Conservation (phyloP, 2,329 filamentous ascomycete genomes). For the Stachybotrys echinatus region DNA sequence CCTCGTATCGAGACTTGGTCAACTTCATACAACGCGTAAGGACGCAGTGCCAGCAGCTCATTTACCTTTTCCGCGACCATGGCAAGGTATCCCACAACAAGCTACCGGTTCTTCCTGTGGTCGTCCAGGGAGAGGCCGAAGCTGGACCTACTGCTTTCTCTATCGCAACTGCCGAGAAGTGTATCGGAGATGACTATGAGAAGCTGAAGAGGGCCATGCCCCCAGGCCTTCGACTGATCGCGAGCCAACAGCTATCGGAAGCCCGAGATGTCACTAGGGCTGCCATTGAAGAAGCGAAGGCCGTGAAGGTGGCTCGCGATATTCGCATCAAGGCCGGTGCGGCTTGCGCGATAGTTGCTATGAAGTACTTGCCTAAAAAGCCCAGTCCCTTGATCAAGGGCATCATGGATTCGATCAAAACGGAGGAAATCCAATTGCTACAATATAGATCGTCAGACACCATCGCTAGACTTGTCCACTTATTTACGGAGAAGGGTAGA, state of each 20-base stretch:
- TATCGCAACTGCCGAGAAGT: constrained; percentile 79
- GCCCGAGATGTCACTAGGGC: constrained; percentile 64
- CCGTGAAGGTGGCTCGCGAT: constrained; percentile 76
- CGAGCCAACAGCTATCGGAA: constrained; percentile 72
- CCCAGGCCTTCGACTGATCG: constrained; percentile 80
- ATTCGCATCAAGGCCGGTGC: constrained; percentile 81
- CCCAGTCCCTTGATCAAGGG: constrained; percentile 89
- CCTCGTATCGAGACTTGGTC: constrained; percentile 83
- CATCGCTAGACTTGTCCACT: constrained; percentile 77
- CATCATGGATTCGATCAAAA: constrained; percentile 97
- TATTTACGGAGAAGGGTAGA: constrained; percentile 76
- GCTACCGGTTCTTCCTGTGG: constrained; percentile 76
- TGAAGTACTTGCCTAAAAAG: constrained; percentile 86
- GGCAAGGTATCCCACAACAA: constrained; percentile 72
- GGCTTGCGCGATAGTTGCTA: constrained; percentile 82
- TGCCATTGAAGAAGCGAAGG: constrained; percentile 74
- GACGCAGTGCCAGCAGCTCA: constrained; percentile 83
- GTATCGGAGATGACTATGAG: constrained; percentile 80
- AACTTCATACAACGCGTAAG: constrained; percentile 85
- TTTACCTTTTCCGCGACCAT: constrained; percentile 88
- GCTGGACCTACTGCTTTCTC: constrained; percentile 93
- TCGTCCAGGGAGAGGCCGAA: constrained; percentile 89
- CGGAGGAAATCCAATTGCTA: constrained; percentile 83
- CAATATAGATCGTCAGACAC: constrained; percentile 82
- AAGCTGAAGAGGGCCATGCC: constrained; percentile 83